Conservation (phyloP, 257 asterid genomes). For the Ophiorrhiza pumila region DNA sequence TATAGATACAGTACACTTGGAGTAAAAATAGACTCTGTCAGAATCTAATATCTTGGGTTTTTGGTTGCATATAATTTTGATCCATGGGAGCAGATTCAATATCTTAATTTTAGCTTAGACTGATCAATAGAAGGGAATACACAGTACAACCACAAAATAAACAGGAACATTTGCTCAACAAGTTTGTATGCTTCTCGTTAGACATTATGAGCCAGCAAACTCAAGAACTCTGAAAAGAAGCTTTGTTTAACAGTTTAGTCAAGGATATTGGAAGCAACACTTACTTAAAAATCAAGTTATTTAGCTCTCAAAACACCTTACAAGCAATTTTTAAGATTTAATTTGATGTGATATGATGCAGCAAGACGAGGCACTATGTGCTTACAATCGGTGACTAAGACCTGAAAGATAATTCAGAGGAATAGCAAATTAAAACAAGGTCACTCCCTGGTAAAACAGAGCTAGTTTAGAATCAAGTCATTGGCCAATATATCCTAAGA, state of each 20-base stretch:
- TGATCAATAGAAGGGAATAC: not conserved
- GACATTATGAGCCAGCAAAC: not conserved
- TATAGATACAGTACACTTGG: not conserved
- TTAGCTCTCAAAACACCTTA: not conserved
- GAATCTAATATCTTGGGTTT: not conserved
- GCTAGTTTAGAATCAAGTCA: not conserved
- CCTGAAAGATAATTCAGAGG: not conserved
- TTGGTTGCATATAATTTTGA: not conserved
- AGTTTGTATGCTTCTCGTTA: not conserved
- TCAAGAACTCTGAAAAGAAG: not conserved
- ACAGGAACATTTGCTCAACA: not conserved
- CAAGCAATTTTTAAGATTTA: not conserved
- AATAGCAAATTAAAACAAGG: not conserved
- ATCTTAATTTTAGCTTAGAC: not conserved
- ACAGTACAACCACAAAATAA: not conserved
- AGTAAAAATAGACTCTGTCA: not conserved
- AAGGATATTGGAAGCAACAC: not conserved
- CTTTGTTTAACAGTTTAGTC: not conserved
- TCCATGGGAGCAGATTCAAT: not conserved
- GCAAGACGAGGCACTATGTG: not conserved
- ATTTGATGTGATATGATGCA: not conserved
- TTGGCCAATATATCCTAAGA: not conserved
- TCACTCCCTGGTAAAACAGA: not conserved
- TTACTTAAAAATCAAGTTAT: not conserved
- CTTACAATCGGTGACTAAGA: not conserved